A percentile compares a stretch with the other conserved stretches of the same genome.
Conservation (phyloP, 108 stramenopile species). For the Skeletonema menzelii region DNA sequence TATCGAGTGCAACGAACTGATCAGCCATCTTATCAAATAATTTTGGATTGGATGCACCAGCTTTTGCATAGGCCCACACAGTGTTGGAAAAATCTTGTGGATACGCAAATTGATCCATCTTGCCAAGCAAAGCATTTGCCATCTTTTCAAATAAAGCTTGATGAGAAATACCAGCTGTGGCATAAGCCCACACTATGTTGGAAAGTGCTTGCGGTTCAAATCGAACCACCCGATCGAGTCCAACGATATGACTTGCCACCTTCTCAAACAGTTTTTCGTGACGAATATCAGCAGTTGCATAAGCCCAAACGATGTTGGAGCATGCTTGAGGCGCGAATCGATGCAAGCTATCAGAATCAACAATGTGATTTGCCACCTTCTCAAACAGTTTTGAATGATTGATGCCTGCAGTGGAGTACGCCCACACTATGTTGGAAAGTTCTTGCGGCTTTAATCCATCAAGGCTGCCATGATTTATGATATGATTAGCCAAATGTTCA, state of each 20-base stretch:
- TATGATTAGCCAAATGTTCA: neutral
- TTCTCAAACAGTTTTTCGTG: conserved; percentile 12
- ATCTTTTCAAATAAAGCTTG: neutral
- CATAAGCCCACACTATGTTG: conserved; percentile 8
- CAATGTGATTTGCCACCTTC: too few species aligned
- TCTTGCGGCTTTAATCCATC: neutral
- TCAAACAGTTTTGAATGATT: conserved; percentile 15
- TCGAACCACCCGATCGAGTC: neutral
- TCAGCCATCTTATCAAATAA: conserved; percentile 18
- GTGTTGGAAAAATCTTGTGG: neutral
- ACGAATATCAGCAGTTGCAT: conserved; percentile 21
- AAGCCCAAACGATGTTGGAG: neutral
- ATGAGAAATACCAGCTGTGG: neutral
- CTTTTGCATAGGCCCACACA: conserved; percentile 16
- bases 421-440: neutral
- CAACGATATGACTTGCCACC: conserved; percentile 2
- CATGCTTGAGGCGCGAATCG: neutral
- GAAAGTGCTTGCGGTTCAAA: neutral
- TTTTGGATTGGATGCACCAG: conserved; percentile 2
- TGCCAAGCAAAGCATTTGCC: neutral
- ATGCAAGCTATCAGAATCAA: too few species aligned
- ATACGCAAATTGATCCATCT: neutral
- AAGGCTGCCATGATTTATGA: neutral
- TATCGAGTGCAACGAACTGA: neutral
- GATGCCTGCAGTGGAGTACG: conserved; percentile 23